These are phyloP conservation scores for Alternaria brassicae DNA, from an alignment of 2,329 filamentous ascomycete species.

Conservation along the genomic window DNA sequence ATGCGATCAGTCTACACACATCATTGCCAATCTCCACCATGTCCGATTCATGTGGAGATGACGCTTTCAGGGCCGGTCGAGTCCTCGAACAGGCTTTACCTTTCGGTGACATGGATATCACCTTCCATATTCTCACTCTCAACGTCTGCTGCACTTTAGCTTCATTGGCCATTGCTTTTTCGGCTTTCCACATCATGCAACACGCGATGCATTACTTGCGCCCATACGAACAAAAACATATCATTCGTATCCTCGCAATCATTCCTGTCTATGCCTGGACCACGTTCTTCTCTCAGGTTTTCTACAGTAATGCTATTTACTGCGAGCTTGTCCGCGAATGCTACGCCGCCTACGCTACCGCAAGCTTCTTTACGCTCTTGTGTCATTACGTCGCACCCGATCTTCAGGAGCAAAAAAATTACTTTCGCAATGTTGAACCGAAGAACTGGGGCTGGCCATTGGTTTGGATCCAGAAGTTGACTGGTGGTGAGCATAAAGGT, in stretches of 20 bases:
- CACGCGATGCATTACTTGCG: conserved; percentile 68
- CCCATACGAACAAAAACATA: conserved; percentile 68
- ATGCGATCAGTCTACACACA: neutral
- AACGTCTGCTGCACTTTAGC: conserved; percentile 62
- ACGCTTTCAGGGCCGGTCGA: neutral
- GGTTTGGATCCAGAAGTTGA: conserved; percentile 73
- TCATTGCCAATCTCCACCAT: neutral
- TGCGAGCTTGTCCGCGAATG: conserved; percentile 82
- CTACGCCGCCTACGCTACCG: conserved; percentile 88
- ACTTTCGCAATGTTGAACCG: conserved; percentile 73
- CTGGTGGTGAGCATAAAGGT: conserved; percentile 70
- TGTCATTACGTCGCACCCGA: conserved; percentile 81
- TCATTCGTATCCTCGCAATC: conserved; percentile 89
- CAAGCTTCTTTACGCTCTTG: conserved; percentile 83
- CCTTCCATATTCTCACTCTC: conserved; percentile 65
- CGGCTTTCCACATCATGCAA: conserved; percentile 62
- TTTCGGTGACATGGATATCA: conserved; percentile 52
- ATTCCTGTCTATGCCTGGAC: conserved; percentile 80
- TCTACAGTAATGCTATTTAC: conserved; percentile 80
- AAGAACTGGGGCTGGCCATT: conserved; percentile 79
- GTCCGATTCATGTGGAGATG: neutral
- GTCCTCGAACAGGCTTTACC: neutral
- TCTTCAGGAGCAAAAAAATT: conserved; percentile 81
- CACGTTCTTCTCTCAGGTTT: conserved; percentile 75
- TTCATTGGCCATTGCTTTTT: conserved; percentile 58